Base-by-base conservation (phyloP, 352 stramenopile genomes). In the Phytopythium kandeliae region DNA sequence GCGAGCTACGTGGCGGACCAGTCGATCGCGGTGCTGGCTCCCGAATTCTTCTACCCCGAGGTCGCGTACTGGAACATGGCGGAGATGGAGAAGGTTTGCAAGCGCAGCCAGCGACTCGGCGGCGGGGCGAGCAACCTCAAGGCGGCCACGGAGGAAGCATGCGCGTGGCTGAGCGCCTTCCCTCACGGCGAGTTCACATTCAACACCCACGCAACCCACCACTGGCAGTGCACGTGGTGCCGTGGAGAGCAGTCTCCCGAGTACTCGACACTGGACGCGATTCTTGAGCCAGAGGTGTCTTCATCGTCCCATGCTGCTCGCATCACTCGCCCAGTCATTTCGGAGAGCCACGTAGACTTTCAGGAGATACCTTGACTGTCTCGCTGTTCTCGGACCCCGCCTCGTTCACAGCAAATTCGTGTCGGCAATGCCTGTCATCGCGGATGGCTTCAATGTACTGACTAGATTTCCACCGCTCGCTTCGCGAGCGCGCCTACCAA, bases 151-250 rank as follows among this genome's bases (percentile, higher is more conserved):
- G 57, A 52, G n/a, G 51, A 71, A 2, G 59, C 59, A 0, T 86
- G 75, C 31, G 46, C 50, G 2, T 84, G 69, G 72, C 57, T 84
- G 15, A 22, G 58, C 6, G 41, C 52, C 28, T 76, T 68, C 33
- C 72, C 75, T 0, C 28, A 73, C 8, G 69, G 74, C 35, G 56
- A 82, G 37, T 80, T 78, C 46, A 86, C 69, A 0, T 43, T 37
- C 34, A 62, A 67, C 6, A 80, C 72, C 3, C 60, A 73, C 34
- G 70, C 70, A 24, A 68, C 59, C 2, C 75, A 81, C 44, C 75
- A 76, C 41, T 83, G 68, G 72, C 71, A 84, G 52, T 86, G 72
- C 51, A 81, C 71, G 33, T 84, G 71, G 75, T 83, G 75, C 26
- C 35, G 50, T 35, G 68, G 71, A 25, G 65, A 74, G 11, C 31